Base-by-base conservation (phyloP, 192 early-diverging fungal genomes). In the Phycomyces nitens region DNA sequence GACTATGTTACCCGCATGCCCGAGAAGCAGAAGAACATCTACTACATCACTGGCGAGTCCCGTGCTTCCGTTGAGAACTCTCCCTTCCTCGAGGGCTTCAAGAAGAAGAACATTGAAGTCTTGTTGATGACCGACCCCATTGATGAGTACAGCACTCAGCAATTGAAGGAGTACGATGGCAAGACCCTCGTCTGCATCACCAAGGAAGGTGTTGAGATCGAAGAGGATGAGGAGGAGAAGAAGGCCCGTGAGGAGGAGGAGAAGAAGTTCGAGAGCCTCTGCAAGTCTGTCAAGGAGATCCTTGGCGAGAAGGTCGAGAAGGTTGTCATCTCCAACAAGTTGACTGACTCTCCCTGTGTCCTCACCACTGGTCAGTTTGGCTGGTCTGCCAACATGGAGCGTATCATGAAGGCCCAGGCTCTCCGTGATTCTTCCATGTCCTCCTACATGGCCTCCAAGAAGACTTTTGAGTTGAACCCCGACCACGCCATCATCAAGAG, bases 361-460 rank as follows among this genome's bases (percentile, higher is more conserved):
- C 88, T 99, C 73, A 91, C 96, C 76, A 98, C 98, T 64, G 95
- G 95, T 67, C 94, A 98, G 80, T 97, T 90, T 73, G 97, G 96
- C 63, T 99, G 96, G 96, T 96, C 96, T 44, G 96, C 95, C 72
- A 99, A 98, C 92, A 98, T 99, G 95, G 98, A 99, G 84, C 94
- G 98, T 86, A 98, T 99, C 91, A 99, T 99, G 98, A 97, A 95
- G 86, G 94, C 98, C 57, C 98, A 99, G 83, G 96, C 98, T 47
- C 89, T 99, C 77, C 92, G 96, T 80, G 96, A 99, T 82, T 90
- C 90, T 44, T 92, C 90, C 71, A 98, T 98, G 97, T 92, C 94
- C 58, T 83, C 90, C n/a, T 99, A 98, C 92, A 99, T 99, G 97
- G 94, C 93, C 40, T 94, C 91, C 75, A 99, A 99, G 91, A 97